A percentile compares a stretch with the other conserved stretches of the same genome.
These are phyloP conservation scores for Mycena metata DNA, from an alignment of 768 basidiomycete genomes.

Conservation along the genomic window DNA sequence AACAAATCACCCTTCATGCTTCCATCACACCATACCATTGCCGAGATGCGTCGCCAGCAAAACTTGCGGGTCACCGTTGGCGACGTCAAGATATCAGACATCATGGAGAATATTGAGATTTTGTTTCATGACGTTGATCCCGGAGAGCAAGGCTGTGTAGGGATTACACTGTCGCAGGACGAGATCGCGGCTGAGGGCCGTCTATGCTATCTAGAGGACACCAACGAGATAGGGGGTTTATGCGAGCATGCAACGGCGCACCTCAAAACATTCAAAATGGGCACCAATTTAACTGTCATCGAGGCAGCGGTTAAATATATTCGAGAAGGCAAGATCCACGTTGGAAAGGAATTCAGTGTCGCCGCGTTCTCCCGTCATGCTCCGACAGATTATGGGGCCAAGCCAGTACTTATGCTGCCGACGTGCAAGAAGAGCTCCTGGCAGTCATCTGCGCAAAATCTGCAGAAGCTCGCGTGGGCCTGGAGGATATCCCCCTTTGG, in stretches of 20 bases:
- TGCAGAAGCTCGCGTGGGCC: background rate
- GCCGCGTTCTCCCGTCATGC: background rate
- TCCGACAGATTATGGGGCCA: background rate
- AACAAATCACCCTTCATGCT: slow-evolving; percentile 43
- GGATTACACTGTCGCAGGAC: slow-evolving; percentile 43
- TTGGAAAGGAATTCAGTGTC: background rate
- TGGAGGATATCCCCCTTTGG: slow-evolving; percentile 1
- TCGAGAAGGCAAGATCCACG: background rate
- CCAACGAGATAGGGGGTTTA: slow-evolving; percentile 11
- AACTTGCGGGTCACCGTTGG: slow-evolving; percentile 34
- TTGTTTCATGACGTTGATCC: slow-evolving; percentile 9
- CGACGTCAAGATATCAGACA: slow-evolving; percentile 3
- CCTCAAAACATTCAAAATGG: slow-evolving; percentile 1
- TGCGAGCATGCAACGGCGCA: background rate
- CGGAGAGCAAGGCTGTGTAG: slow-evolving; percentile 34
- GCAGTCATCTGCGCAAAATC: background rate
- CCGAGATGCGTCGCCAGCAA: slow-evolving; percentile 27
- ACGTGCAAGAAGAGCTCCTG: background rate
- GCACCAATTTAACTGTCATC: background rate
- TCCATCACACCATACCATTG: slow-evolving; percentile 40
- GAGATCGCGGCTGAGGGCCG: slow-evolving; percentile 43
- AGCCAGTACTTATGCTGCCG: background rate
- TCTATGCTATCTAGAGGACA: slow-evolving; percentile 41
- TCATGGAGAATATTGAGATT: slow-evolving; percentile 22
- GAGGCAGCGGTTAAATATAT: background rate